Evolutionary conservation across 2,329 filamentous ascomycete species (phyloP).

Genomic region (Fusarium annulatum): DNA sequence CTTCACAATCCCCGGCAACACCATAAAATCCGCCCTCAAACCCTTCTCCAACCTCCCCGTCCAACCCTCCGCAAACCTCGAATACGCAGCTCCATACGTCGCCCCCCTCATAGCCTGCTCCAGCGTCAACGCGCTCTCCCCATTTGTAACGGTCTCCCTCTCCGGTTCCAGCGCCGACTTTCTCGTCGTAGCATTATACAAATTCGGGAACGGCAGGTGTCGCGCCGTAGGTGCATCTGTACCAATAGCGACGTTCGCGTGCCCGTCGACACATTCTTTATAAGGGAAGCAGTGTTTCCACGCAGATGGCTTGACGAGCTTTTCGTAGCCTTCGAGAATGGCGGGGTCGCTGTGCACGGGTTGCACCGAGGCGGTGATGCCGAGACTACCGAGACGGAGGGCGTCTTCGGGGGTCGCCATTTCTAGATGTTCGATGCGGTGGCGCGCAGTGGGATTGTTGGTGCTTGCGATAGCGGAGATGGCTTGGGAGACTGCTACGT

Average conservation of each 20-base stretch:
- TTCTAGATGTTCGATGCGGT: slow-evolving; percentile 74
- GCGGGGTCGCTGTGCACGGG: slow-evolving; percentile 70
- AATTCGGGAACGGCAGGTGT: slow-evolving; percentile 63
- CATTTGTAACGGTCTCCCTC: slow-evolving; percentile 58
- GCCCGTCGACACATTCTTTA: slow-evolving; percentile 66
- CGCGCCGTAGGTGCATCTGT: slow-evolving; percentile 70
- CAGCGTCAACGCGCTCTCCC: slow-evolving; percentile 63
- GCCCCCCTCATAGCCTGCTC: slow-evolving; percentile 65
- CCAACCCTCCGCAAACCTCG: slow-evolving; percentile 66
- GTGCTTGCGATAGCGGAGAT: slow-evolving; percentile 64
- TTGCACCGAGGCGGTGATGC: slow-evolving; percentile 70
- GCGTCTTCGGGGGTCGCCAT: slow-evolving; percentile 67
- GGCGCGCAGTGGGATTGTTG: slow-evolving; percentile 60
- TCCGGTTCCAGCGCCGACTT: slow-evolving; percentile 63
- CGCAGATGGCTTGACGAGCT: slow-evolving; percentile 63
- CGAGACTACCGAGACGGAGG: slow-evolving; percentile 64
- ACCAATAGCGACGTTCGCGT: slow-evolving; percentile 66
- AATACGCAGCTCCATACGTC: slow-evolving; percentile 66
- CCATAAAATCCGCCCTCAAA: slow-evolving; percentile 67
- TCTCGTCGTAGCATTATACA: slow-evolving; percentile 70
- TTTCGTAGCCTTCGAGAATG: slow-evolving; percentile 70
- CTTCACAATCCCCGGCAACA: slow-evolving; percentile 15
- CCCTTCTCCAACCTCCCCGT: slow-evolving; percentile 65
- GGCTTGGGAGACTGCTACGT: slow-evolving; percentile 66
- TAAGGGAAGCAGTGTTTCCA: slow-evolving; percentile 72